Base-by-base conservation (phyloP, 768 basidiomycete genomes). In the Lentinula raphanica region DNA sequence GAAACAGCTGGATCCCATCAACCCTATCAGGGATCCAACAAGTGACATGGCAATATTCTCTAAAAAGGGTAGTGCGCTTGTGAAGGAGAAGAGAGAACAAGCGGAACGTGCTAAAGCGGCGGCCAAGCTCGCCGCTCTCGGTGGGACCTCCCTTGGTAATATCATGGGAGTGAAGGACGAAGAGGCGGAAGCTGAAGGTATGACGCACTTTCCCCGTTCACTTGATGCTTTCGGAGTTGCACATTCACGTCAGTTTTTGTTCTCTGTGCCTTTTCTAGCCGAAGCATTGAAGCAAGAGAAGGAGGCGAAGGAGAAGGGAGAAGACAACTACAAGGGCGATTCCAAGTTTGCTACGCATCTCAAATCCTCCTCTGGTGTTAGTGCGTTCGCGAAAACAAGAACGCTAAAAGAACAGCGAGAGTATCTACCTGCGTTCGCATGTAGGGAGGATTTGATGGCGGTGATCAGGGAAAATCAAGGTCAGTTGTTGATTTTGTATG, bases 341-440 rank as follows among this genome's bases (percentile, higher is more conserved):
- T 97, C 94, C 0, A 95, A 99, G 72, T 99, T 98, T 70, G 94
- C 97, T n/a, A 81, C 82, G 9, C 96, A 99, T 75, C 71, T 99
- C 64, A 95, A 97, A 73, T 71, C 83, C 3, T 81, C 85, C 5
- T 72, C 88, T 12, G 88, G 91, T 15, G 87, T 86, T 15, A 94
- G 91, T 65, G 78, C 82, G 13, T 98, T 97, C 65, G 85, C 96
- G 7, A 86, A 78, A 64, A 86, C 68, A 17, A 79, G 92, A 64
- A 94, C 94, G 0, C 74, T 98, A 49, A 95, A 94, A 66, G 88
- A 99, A 74, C 97, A 99, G 69, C 73, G 97, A 65, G 95, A 99
- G 71, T 98, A 95, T 71, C 76, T 98, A 17, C 97, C 97, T 4
- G 97, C 97, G 1, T 99, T 99, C 70, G 97, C 97, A 1, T 96